Conservation (phyloP, 2,329 filamentous ascomycete genomes). For the Fusarium solani-melongenae region DNA sequence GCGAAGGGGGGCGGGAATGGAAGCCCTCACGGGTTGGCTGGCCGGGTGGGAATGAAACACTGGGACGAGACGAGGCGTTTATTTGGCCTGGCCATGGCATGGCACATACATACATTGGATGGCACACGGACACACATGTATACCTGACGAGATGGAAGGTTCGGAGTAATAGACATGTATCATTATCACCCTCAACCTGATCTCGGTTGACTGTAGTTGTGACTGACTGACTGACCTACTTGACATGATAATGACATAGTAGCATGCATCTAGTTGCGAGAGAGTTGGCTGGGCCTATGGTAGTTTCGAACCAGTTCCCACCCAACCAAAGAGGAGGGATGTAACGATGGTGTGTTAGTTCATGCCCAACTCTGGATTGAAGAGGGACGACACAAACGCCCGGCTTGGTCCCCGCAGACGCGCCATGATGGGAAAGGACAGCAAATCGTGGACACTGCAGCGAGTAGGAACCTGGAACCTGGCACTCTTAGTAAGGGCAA, state of each 20-base stretch:
- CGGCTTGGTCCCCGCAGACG: slow-evolving; percentile 23
- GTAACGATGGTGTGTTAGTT: slow-evolving; percentile 34
- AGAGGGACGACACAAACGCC: neutral
- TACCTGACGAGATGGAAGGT: neutral
- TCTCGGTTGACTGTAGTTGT: neutral
- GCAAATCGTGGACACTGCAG: slow-evolving; percentile 25
- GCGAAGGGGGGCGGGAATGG: slow-evolving; percentile 23
- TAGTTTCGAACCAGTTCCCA: neutral
- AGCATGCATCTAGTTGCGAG: neutral
- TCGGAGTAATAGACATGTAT: slow-evolving; percentile 31
- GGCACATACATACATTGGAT: slow-evolving; percentile 6
- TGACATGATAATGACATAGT: slow-evolving; percentile 5
- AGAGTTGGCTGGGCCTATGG: neutral
- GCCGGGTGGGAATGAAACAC: slow-evolving; percentile 24
- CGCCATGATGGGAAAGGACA: slow-evolving; percentile 28
- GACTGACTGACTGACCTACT: neutral
- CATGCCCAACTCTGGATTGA: slow-evolving; percentile 26
- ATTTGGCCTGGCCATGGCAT: slow-evolving; percentile 30
- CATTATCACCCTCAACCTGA: slow-evolving; percentile 1
- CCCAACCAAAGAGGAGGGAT: neutral
- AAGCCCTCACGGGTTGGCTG: slow-evolving; percentile 39
- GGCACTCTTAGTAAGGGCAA: neutral
- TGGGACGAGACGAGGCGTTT: slow-evolving; percentile 37
- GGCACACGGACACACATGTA: slow-evolving; percentile 6
- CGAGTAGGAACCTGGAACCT: slow-evolving; percentile 20